Evolutionary conservation across 805 yeast genomes (phyloP).

Genomic region (Hanseniaspora occidentalis): DNA sequence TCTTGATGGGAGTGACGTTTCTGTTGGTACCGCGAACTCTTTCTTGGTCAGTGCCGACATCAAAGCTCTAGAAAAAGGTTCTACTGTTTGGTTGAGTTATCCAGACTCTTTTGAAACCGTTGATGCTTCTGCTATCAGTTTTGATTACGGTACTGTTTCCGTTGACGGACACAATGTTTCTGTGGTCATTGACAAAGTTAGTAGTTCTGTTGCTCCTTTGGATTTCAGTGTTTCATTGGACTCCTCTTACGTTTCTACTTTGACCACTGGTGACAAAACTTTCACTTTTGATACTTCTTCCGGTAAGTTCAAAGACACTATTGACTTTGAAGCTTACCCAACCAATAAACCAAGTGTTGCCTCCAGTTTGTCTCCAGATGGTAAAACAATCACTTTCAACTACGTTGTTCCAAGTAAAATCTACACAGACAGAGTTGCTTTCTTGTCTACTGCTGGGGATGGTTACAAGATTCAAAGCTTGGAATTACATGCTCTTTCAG

Average conservation of each 20-base stretch:
- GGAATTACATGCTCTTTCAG: slow-evolving; percentile 1
- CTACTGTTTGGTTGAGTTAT: slow-evolving; percentile 5
- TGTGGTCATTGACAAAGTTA: slow-evolving; percentile 5
- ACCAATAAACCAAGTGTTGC: neutral
- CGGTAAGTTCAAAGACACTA: slow-evolving; percentile 5
- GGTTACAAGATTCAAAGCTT: slow-evolving; percentile 40
- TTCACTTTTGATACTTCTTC: slow-evolving; percentile 5
- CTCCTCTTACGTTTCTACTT: neutral
- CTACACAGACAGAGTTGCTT: slow-evolving; percentile 46
- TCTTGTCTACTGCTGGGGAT: slow-evolving; percentile 35
- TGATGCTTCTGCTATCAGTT: slow-evolving; percentile 3
- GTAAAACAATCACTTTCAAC: slow-evolving; percentile 1
- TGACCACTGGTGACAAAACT: slow-evolving; percentile 2
- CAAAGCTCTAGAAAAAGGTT: slow-evolving; percentile 5
- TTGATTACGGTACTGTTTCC: slow-evolving; percentile 6
- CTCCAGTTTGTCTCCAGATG: slow-evolving; percentile 1
- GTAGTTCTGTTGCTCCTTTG: slow-evolving; percentile 6
- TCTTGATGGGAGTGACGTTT: neutral
- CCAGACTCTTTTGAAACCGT: slow-evolving; percentile 5
- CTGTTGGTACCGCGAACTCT: neutral
- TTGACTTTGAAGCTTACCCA: slow-evolving; percentile 6
- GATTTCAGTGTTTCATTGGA: slow-evolving; percentile 3
- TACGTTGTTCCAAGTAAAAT: slow-evolving; percentile 3
- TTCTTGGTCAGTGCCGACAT: slow-evolving; percentile 5
- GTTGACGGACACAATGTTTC: slow-evolving; percentile 6